Evolutionary conservation across 805 yeast genomes (phyloP), one percentile per base, ranked within the genome.

Genomic region (Yamadazyma scolyti): DNA sequence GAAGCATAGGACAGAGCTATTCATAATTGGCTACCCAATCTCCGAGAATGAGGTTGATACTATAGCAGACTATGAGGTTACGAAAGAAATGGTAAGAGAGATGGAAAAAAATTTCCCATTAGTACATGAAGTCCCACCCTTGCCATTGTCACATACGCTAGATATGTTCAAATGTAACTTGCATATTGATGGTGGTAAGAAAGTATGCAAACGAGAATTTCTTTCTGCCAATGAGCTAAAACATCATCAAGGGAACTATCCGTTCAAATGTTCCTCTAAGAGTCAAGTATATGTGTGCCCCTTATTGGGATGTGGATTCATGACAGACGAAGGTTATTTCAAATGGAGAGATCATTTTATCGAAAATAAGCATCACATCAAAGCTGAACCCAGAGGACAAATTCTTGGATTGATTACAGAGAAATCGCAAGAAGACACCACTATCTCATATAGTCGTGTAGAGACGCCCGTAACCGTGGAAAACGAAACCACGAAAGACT

Each of bases 291-390:
- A 56, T 27, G 34, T 51, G 4, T 63, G 71, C 38, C 68, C 71
- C 2, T 35, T 63, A 12, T 39, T 64, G 19, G 71, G 71, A 7
- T 64, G 71, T 40, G 65, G 56, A 1, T 63, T 43, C 36, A 51
- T 56, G 49, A 59, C 68, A 0, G 65, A 59, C 18, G 57, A 49
- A 9, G 50, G 54, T 2, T 59, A 54, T 33, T 32, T 45, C 23
- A 48, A 41, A 11, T 59, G 61, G 58, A 39, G 59, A 30, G 11
- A 28, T 6, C 65, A 59, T 43, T 46, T 56, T 20, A 40, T 57
- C 4, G 36, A 30, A 3, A 27, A 25, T 15, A 36, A 40, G 6
- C 60, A 53, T 39, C 37, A 37, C 17, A 24, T 28, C 1, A 27
- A 30, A n/a, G 6, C 17, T 6, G 7, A 15, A n/a, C 42, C 41